Percentiles rank a stretch among this genome's conserved stretches.
These are phyloP conservation scores for Dioscorea dumetorum DNA, from an alignment of 106 monocot species.

Conservation along the genomic window DNA sequence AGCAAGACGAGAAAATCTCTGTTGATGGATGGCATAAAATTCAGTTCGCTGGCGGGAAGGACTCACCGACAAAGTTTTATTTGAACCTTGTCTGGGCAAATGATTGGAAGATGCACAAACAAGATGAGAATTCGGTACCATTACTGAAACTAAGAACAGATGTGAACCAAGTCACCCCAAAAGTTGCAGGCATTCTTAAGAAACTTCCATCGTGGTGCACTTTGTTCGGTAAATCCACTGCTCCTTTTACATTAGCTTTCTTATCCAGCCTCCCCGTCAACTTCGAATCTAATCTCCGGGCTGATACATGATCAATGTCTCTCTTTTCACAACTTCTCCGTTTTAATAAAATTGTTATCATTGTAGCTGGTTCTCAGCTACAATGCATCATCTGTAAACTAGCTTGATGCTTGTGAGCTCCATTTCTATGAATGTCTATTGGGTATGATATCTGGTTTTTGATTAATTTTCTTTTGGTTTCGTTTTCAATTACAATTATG, in stretches of 20 bases:
- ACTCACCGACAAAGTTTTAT: conserved; percentile 71
- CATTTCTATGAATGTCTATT: no score
- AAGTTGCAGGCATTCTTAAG: conserved; percentile 42
- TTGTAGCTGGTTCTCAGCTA: no score
- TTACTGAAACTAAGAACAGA: conserved; percentile 82
- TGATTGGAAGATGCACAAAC: conserved; percentile 7
- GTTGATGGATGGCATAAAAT: conserved; percentile 75
- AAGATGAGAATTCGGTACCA: conserved; percentile 10
- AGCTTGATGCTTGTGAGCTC: no score
- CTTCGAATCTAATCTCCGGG: conserved; percentile 19
- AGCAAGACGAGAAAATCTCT: conserved; percentile 33
- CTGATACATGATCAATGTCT: no score
- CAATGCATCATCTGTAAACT: no score
- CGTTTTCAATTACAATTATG: no score
- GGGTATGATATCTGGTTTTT: no score
- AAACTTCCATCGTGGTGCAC: conserved; percentile 84
- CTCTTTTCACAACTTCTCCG: no score
- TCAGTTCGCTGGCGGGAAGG: conserved; percentile 81
- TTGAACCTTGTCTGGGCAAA: conserved; percentile 56
- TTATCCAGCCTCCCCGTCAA: conserved; percentile 55
- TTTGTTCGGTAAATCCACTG: conserved; percentile 82
- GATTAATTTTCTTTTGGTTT: no score
- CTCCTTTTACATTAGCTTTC: conserved; percentile 72
- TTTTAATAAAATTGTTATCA: no score
- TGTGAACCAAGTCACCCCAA: conserved; percentile 58